Conservation (phyloP, 495 filamentous ascomycete genomes). For the Aspergillus homomorphus region DNA sequence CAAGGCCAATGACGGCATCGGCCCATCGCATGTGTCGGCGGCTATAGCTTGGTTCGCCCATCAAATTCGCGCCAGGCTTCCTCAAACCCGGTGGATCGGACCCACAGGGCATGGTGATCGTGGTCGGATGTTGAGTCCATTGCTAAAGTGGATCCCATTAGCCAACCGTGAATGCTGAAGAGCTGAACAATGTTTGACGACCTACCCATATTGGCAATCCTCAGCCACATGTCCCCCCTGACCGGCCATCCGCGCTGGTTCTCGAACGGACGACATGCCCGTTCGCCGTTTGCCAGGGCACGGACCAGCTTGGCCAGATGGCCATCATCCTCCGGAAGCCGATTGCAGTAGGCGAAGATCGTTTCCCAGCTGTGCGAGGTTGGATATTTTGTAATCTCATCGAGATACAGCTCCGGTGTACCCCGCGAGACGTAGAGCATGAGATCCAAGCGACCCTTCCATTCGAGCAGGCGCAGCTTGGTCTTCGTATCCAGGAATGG, state of each 20-base stretch:
- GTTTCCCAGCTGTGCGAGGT: conserved; percentile 45
- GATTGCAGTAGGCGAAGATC: conserved; percentile 53
- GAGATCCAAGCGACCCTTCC: conserved; percentile 70
- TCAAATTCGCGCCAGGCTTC: conserved; percentile 11
- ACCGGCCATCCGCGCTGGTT: conserved; percentile 47
- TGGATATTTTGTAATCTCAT: conserved; percentile 54
- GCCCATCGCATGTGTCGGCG: too few species aligned
- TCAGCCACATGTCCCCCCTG: conserved; percentile 67
- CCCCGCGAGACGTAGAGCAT: conserved; percentile 62
- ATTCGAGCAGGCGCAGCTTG: conserved; percentile 67
- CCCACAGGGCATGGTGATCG: conserved; percentile 5
- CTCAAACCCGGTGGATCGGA: conserved; percentile 11
- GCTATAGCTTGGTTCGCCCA: conserved; percentile 5
- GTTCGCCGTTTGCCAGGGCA: conserved; percentile 58
- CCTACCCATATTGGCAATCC: conserved; percentile 51
- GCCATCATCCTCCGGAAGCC: conserved; percentile 65
- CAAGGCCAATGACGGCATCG: too few species aligned
- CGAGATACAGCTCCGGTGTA: conserved; percentile 50
- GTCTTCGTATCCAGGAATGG: conserved; percentile 26
- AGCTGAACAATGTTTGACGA: too few species aligned
- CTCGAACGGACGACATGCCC: conserved; percentile 44
- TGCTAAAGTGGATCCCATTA: background rate
- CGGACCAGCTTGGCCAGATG: conserved; percentile 72
- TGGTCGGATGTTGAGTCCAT: conserved; percentile 6
- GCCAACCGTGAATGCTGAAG: background rate